A percentile compares a stretch with the other conserved stretches of the same genome.
Evolutionary conservation across 345 rosid genomes (phyloP).

Genomic region (Pelargonium nanum): DNA sequence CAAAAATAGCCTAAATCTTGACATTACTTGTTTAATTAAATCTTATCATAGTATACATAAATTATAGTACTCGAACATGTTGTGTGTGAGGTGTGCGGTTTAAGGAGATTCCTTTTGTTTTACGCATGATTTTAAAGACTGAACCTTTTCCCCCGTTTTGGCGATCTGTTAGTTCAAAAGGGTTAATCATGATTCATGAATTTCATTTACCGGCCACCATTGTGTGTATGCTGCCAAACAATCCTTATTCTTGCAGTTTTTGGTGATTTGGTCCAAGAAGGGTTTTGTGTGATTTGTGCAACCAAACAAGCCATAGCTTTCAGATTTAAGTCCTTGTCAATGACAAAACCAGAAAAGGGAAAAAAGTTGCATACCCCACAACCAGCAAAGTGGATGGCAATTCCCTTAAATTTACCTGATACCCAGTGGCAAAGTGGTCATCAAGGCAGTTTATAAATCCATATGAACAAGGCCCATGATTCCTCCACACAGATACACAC

Average conservation of each 20-base stretch:
- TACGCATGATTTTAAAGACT: background rate
- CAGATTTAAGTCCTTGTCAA: slow-evolving; percentile 11
- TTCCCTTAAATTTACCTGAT: slow-evolving; percentile 27
- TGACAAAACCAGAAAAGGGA: slow-evolving; percentile 13
- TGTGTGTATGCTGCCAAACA: background rate
- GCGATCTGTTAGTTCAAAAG: background rate
- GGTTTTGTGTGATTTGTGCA: background rate
- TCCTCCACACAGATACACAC: background rate
- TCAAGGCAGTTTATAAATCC: slow-evolving; percentile 20
- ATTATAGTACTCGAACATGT: too few relatives aligned
- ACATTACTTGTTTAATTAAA: background rate
- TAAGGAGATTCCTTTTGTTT: background rate
- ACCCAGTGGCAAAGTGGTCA: slow-evolving; percentile 27
- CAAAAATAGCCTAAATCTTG: background rate
- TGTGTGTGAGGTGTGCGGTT: background rate
- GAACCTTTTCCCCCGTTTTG: background rate
- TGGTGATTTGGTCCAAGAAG: background rate
- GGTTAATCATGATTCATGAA: background rate
- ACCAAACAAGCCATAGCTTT: background rate
- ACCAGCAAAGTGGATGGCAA: slow-evolving; percentile 30
- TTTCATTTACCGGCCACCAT: too few relatives aligned
- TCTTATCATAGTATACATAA: too few relatives aligned
- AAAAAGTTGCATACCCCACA: slow-evolving; percentile 11
- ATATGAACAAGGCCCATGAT: too few relatives aligned
- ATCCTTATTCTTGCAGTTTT: background rate